Conservation (phyloP, 805 yeast species). For the Yarrowia sp. region DNA sequence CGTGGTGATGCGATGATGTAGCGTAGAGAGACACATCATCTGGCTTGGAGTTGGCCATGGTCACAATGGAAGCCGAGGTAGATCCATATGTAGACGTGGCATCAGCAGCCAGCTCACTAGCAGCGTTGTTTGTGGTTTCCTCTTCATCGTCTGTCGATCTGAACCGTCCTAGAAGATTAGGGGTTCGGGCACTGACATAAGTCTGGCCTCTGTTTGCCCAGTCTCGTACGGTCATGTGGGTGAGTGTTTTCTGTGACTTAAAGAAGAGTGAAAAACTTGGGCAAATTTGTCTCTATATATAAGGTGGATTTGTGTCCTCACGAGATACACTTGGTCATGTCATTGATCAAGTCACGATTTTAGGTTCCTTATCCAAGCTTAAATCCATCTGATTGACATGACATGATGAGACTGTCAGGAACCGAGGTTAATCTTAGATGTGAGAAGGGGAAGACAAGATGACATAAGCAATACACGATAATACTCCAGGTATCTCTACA, state of each 20-base stretch:
- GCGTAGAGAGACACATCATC: constrained; percentile 29
- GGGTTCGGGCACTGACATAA: constrained; percentile 15
- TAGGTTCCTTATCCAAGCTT: constrained; percentile 25
- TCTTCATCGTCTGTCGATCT: constrained; percentile 1
- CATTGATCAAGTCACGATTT: not conserved
- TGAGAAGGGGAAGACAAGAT: no score
- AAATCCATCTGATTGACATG: not conserved
- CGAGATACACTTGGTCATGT: not conserved
- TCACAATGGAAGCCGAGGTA: constrained; percentile 1
- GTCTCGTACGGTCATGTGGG: constrained; percentile 23
- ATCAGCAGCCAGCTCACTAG: not conserved
- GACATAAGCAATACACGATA: no score
- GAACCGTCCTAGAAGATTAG: constrained; percentile 22
- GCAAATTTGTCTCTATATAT: not conserved
- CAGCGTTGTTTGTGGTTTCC: not conserved
- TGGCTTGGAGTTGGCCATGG: constrained; percentile 29
- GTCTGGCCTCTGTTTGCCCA: constrained; percentile 23
- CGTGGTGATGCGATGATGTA: constrained; percentile 18
- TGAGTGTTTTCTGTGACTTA: not conserved
- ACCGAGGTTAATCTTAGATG: constrained; percentile 5
- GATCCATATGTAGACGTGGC: constrained; percentile 4
- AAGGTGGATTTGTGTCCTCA: constrained; percentile 13
- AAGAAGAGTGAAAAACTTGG: not conserved
- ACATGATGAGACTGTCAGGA: constrained; percentile 9
- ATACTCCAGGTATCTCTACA: no score